phyloP scores from a whole-genome alignment of 164 flowering plant genomes.

The Taxillus chinensis region DNA sequence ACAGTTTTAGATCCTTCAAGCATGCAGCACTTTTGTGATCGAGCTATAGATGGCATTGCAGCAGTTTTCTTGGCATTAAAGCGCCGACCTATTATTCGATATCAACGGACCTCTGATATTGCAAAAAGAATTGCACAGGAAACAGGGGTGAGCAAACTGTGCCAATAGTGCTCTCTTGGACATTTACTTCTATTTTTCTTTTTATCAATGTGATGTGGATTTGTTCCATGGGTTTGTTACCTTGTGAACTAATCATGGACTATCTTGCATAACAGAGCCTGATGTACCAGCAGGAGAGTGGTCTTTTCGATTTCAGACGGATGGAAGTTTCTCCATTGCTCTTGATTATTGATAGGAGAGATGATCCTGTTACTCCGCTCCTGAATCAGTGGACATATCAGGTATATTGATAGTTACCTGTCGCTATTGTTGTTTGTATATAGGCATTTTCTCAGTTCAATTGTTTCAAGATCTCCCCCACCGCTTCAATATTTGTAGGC shows the following conservation, averaged over 20 bases:
- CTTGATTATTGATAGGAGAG: constrained; percentile 79
- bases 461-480: too few species aligned
- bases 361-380: constrained; percentile 92
- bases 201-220: neutral
- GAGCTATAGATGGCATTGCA: constrained; percentile 83
- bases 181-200: too few species aligned
- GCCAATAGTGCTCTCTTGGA: too few species aligned
- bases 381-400: constrained; percentile 99
- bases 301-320: constrained; percentile 92
- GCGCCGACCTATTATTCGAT: constrained; percentile 83
- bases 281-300: constrained; percentile 95
- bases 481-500: constrained; percentile 36
- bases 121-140: constrained; percentile 92
- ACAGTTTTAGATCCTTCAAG: constrained; percentile 73
- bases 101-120: constrained; percentile 82
- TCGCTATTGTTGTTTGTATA: neutral
- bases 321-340: constrained; percentile 83
- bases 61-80: constrained; percentile 82
- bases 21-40: constrained; percentile 66
- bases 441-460: neutral
- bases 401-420: constrained; percentile 26
- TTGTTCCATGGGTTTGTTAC: neutral
- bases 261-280: constrained; percentile 50
- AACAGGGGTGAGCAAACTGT: constrained; percentile 47
- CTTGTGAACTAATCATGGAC: neutral